phyloP scores from a whole-genome alignment of 2,329 filamentous ascomycete genomes.

The Mycosphaerella sp. region DNA sequence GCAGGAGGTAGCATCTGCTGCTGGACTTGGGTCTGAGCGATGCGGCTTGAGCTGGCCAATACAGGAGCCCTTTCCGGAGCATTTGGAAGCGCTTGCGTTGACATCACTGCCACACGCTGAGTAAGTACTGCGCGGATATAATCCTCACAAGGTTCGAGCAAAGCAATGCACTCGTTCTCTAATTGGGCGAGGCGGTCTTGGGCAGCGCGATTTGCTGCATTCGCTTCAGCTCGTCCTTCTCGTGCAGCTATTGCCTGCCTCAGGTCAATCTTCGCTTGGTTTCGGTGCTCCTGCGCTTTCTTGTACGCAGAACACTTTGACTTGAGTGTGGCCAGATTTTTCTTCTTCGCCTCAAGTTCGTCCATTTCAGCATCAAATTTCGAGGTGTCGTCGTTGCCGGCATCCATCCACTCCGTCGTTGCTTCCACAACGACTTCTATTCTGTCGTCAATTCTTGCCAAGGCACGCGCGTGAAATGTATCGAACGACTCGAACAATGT shows the following conservation, averaged over 20 bases:
- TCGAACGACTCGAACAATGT: constrained; percentile 24
- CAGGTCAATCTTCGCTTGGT: constrained; percentile 21
- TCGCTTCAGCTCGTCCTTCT: constrained; percentile 18
- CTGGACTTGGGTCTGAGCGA: constrained; percentile 32
- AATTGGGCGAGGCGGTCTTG: constrained; percentile 22
- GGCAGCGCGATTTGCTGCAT: constrained; percentile 24
- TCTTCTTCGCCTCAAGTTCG: constrained; percentile 16
- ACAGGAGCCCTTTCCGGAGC: constrained; percentile 1
- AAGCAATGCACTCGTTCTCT: constrained; percentile 25
- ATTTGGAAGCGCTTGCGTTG: constrained; percentile 25
- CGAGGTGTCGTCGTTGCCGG: constrained; percentile 17
- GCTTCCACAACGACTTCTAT: constrained; percentile 21
- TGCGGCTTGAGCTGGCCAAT: constrained; percentile 27
- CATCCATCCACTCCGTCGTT: constrained; percentile 21
- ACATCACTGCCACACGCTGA: constrained; percentile 25
- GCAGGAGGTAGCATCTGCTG: constrained; percentile 18
- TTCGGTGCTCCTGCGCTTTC: constrained; percentile 22
- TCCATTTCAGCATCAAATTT: constrained; percentile 20
- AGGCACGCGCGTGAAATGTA: constrained; percentile 13
- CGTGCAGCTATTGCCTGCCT: constrained; percentile 22
- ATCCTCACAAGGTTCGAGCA: constrained; percentile 22
- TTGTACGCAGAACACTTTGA: constrained; percentile 18
- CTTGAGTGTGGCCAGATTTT: constrained; percentile 19
- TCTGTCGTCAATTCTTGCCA: constrained; percentile 15
- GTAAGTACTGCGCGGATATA: constrained; percentile 21